Evolutionary conservation across 805 yeast species (phyloP).

Genomic region (Ogataea populi-albae): DNA sequence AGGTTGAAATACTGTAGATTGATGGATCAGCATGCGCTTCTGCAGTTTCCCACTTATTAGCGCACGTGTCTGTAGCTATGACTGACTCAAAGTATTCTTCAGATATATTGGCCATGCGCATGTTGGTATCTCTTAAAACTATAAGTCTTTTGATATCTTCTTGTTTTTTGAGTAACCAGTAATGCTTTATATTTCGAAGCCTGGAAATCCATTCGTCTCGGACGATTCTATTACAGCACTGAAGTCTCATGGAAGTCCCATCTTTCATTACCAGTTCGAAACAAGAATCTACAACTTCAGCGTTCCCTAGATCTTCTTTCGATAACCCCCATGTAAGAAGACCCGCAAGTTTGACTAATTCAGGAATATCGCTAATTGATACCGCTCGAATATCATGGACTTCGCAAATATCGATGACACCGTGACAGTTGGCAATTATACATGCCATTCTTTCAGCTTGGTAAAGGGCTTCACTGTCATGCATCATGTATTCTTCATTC

Average conservation of each 20-base stretch:
- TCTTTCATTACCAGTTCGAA: conserved; percentile 51
- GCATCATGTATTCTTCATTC: conserved; percentile 39
- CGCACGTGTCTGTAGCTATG: conserved; percentile 35
- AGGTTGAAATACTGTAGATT: conserved; percentile 53
- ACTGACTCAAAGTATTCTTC: conserved; percentile 58
- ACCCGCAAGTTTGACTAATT: conserved; percentile 30
- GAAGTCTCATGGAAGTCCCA: conserved; percentile 46
- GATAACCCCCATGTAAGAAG: conserved; percentile 30
- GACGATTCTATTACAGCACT: conserved; percentile 47
- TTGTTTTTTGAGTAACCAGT: conserved; percentile 55
- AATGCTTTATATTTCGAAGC: conserved; percentile 42
- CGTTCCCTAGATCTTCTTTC: conserved; percentile 16
- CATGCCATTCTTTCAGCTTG: conserved; percentile 63
- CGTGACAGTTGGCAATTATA: conserved; percentile 55
- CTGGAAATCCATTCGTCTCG: conserved; percentile 68
- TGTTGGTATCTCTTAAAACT: conserved; percentile 43
- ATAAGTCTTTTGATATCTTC: conserved; percentile 40
- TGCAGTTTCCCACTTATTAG: conserved; percentile 52
- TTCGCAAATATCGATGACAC: conserved; percentile 57
- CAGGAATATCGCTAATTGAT: conserved; percentile 23
- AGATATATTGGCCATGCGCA: conserved; percentile 40
- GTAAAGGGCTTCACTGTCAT: conserved; percentile 58
- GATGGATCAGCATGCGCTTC: conserved; percentile 51
- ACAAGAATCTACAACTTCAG: conserved; percentile 40
- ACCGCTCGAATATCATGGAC: conserved; percentile 41